A percentile compares a stretch with the other conserved stretches of the same genome.
Conservation (phyloP, 148 eudicot genomes). For the Persicaria maculosa region DNA sequence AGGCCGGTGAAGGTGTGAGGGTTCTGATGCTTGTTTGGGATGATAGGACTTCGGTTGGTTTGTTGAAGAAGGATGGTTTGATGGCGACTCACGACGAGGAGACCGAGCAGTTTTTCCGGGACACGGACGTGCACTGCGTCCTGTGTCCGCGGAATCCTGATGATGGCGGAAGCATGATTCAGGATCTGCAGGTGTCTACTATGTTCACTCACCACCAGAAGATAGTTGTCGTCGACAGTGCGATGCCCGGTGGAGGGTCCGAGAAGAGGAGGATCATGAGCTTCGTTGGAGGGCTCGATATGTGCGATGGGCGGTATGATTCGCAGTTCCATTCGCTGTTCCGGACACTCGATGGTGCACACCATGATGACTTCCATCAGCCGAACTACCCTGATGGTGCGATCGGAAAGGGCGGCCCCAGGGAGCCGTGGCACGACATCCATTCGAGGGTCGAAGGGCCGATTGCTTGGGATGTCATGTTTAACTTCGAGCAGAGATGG, state of each 20-base stretch:
- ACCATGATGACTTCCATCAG: constrained; percentile 51
- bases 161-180: constrained; percentile 31
- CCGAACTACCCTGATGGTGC: constrained; percentile 28
- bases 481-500: constrained; percentile 54
- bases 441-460: constrained; percentile 47
- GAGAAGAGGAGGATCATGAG: constrained; percentile 39
- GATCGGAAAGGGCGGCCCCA: constrained; percentile 45
- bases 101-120: constrained; percentile 24
- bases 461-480: constrained; percentile 45
- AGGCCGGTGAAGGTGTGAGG: constrained; percentile 42
- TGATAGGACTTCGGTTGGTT: constrained; percentile 35
- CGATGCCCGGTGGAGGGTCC: constrained; percentile 24
- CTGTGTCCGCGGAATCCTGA: constrained; percentile 46
- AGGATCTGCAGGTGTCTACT: constrained; percentile 29
- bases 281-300: constrained; percentile 46
- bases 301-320: constrained; percentile 54
- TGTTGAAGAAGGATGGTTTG: constrained; percentile 30
- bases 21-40: constrained; percentile 55
- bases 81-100: constrained; percentile 44
- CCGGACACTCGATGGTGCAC: constrained; percentile 29
- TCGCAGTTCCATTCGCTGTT: constrained; percentile 43
- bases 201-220: constrained; percentile 58
- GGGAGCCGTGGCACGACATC: constrained; percentile 62
- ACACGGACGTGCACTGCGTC: constrained; percentile 32
- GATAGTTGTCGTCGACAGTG: constrained; percentile 39